phyloP scores from a whole-genome alignment of 495 filamentous ascomycete species.

The Neurospora sublineolata region DNA sequence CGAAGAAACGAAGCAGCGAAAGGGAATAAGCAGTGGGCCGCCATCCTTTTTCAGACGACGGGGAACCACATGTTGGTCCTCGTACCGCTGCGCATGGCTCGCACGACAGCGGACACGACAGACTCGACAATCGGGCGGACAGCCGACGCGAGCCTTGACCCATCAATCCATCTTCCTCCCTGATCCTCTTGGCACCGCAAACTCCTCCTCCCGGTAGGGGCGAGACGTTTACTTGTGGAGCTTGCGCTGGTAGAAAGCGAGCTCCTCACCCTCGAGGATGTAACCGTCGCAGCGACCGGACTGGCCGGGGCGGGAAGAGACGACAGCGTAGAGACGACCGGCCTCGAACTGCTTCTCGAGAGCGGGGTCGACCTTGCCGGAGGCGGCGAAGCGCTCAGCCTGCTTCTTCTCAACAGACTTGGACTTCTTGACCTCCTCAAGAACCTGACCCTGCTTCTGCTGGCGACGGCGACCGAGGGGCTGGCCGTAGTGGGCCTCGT shows the following conservation, averaged over 20 bases:
- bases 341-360: slow-evolving; percentile 98
- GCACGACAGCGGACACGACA: slow-evolving; percentile 12
- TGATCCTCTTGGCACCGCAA: slow-evolving; percentile 4
- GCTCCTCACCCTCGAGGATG: slow-evolving; percentile 97
- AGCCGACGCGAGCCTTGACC: slow-evolving; percentile 17
- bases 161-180: slow-evolving; percentile 8
- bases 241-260: slow-evolving; percentile 98
- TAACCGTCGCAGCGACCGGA: slow-evolving; percentile 93
- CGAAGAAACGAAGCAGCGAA: slow-evolving; percentile 18
- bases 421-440: slow-evolving; percentile 75
- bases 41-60: background rate
- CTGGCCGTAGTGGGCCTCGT: slow-evolving; percentile 97
- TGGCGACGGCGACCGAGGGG: slow-evolving; percentile 80
- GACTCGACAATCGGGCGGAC: slow-evolving; percentile 22
- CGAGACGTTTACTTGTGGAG: slow-evolving; percentile 71
- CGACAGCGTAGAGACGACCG: slow-evolving; percentile 85
- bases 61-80: background rate
- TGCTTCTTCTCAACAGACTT: slow-evolving; percentile 93
- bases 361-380: slow-evolving; percentile 84
- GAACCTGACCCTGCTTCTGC: slow-evolving; percentile 51
- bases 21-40: slow-evolving; percentile 10
- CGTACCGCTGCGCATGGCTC: background rate
- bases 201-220: background rate
- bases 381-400: slow-evolving; percentile 62
- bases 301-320: slow-evolving; percentile 89